Percentiles rank a stretch among this genome's conserved stretches.
Evolutionary conservation across 2,329 filamentous ascomycete species (phyloP).

Genomic region (Sarocladium oryzae): DNA sequence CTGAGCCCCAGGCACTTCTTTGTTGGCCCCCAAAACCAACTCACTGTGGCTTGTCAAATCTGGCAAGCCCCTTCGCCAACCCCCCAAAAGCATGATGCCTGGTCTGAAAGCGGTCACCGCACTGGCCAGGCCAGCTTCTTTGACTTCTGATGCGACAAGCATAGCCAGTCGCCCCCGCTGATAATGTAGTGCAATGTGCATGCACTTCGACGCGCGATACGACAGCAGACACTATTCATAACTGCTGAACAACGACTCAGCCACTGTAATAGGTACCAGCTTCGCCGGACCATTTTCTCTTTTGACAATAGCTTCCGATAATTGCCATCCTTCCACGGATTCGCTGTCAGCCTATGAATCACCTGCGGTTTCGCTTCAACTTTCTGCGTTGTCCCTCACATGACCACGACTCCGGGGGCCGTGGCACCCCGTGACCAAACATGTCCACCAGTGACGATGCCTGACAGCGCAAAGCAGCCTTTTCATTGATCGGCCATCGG

Average conservation of each 20-base stretch:
- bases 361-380: neutral
- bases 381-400: constrained; percentile 2
- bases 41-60: neutral
- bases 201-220: no score
- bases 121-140: no score
- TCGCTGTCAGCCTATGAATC: neutral
- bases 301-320: neutral
- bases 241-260: neutral
- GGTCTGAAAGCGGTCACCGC: neutral
- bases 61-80: neutral
- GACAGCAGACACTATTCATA: neutral
- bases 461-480: neutral
- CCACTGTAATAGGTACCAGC: neutral
- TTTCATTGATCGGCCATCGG: neutral
- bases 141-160: neutral
- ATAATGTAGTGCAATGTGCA: neutral
- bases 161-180: neutral
- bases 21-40: constrained; percentile 5
- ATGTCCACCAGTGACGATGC: neutral
- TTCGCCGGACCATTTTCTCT: neutral
- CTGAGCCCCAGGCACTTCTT: neutral
- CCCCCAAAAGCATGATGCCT: neutral
- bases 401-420: neutral
- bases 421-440: neutral
- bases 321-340: neutral